Evolutionary conservation across 225 moss, liverwort and hornwort genomes (phyloP).

Genomic region (Pseudisothecium myosuroides): DNA sequence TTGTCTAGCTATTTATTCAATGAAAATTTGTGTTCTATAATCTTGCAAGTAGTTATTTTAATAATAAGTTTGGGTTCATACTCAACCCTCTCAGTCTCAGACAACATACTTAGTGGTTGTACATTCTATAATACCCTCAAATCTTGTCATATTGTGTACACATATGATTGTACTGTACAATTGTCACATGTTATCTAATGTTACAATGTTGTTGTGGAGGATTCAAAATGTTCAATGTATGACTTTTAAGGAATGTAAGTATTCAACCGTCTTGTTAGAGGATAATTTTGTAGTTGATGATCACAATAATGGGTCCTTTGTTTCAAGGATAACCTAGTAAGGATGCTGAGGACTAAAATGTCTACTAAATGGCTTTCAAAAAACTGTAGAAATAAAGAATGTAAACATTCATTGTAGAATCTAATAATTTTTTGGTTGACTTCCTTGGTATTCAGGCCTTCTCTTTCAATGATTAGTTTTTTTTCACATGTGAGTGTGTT

Average conservation of each 20-base stretch:
- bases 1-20: background rate
- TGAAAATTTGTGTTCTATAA: background rate
- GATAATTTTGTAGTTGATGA: background rate
- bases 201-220: fast-evolving
- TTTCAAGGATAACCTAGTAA: background rate
- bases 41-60: too few species aligned
- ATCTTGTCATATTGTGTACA: background rate
- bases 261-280: background rate
- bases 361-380: background rate
- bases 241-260: background rate
- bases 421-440: background rate
- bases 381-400: background rate
- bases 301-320: fast-evolving
- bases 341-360: fast-evolving
- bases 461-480: too few species aligned
- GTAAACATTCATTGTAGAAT: background rate
- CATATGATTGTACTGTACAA: background rate
- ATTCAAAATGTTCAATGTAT: background rate
- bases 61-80: too few species aligned
- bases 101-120: too few species aligned
- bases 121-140: too few species aligned
- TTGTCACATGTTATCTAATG: background rate
- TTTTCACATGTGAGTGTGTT: background rate
- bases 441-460: too few species aligned
- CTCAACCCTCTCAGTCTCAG: too few species aligned